A percentile compares a stretch with the other conserved stretches of the same genome.
phyloP scores from a whole-genome alignment of 805 yeast genomes.

The Nakazawaea laoshanensis region DNA sequence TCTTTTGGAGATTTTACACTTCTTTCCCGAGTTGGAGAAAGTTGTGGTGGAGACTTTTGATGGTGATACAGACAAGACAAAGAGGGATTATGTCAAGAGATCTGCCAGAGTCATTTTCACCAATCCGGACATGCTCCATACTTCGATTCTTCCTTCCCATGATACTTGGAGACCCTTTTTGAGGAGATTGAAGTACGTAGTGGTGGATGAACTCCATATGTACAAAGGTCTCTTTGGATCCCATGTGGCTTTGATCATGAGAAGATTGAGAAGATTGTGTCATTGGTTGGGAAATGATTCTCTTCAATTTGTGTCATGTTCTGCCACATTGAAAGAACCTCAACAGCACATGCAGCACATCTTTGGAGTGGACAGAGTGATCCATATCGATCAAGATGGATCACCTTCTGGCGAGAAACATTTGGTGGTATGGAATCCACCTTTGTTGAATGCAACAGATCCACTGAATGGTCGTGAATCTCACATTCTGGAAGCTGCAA shows the following conservation, averaged over 20 bases:
- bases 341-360: slow-evolving; percentile 59
- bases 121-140: slow-evolving; percentile 91
- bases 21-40: slow-evolving; percentile 34
- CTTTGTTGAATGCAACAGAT: slow-evolving; percentile 52
- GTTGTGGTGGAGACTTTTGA: slow-evolving; percentile 75
- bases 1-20: slow-evolving; percentile 46
- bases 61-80: slow-evolving; percentile 75
- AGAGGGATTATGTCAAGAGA: slow-evolving; percentile 45
- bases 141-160: slow-evolving; percentile 74
- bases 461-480: slow-evolving; percentile 54
- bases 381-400: slow-evolving; percentile 70
- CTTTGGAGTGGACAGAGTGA: slow-evolving; percentile 55
- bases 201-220: slow-evolving; percentile 81
- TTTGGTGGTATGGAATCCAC: slow-evolving; percentile 80
- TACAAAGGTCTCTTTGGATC: slow-evolving; percentile 91
- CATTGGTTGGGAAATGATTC: slow-evolving; percentile 39
- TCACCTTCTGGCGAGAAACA: slow-evolving; percentile 79
- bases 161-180: slow-evolving; percentile 68
- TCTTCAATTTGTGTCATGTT: slow-evolving; percentile 75
- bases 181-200: slow-evolving; percentile 54
- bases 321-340: slow-evolving; percentile 86
- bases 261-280: slow-evolving; percentile 67
- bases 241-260: slow-evolving; percentile 79
- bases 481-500: slow-evolving; percentile 71
- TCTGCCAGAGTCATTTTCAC: slow-evolving; percentile 79